These are phyloP conservation scores for Allodekkera sacchari DNA, from an alignment of 805 yeast genomes.

Conservation along the genomic window DNA sequence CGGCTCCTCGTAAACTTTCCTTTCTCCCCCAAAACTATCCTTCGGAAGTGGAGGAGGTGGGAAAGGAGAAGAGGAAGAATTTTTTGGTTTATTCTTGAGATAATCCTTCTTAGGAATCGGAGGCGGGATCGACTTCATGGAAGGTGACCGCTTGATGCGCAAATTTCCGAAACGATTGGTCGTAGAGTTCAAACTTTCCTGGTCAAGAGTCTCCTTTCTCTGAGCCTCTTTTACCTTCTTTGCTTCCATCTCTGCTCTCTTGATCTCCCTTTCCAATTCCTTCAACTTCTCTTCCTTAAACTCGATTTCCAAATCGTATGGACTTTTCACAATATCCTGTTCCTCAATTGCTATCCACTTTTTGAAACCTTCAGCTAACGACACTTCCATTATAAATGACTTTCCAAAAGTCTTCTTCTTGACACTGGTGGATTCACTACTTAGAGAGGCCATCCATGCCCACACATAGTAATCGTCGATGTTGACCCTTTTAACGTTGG, in stretches of 20 bases:
- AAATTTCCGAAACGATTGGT: slow-evolving; percentile 10
- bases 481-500: slow-evolving; percentile 50
- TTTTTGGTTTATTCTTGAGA: background rate
- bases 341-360: slow-evolving; percentile 78
- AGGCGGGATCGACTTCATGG: no score
- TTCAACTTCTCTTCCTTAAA: slow-evolving; percentile 25
- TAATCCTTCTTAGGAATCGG: slow-evolving; percentile 2
- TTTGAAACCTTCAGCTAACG: slow-evolving; percentile 61
- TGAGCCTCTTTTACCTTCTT: slow-evolving; percentile 10
- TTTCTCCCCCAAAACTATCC: slow-evolving; percentile 2
- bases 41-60: slow-evolving; percentile 13
- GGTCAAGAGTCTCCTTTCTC: slow-evolving; percentile 8
- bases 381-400: slow-evolving; percentile 74
- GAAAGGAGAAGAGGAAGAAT: no score
- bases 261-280: slow-evolving; percentile 20
- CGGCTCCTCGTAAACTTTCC: background rate
- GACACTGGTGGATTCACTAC: slow-evolving; percentile 59
- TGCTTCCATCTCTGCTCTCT: slow-evolving; percentile 21
- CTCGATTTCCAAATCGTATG: slow-evolving; percentile 27
- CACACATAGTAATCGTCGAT: slow-evolving; percentile 85
- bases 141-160: background rate
- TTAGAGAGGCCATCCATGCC: slow-evolving; percentile 81
- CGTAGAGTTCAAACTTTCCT: slow-evolving; percentile 8
- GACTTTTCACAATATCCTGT: slow-evolving; percentile 35
- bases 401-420: slow-evolving; percentile 71